phyloP scores from a whole-genome alignment of 352 stramenopile genomes.

The Phytophthora cactorum region DNA sequence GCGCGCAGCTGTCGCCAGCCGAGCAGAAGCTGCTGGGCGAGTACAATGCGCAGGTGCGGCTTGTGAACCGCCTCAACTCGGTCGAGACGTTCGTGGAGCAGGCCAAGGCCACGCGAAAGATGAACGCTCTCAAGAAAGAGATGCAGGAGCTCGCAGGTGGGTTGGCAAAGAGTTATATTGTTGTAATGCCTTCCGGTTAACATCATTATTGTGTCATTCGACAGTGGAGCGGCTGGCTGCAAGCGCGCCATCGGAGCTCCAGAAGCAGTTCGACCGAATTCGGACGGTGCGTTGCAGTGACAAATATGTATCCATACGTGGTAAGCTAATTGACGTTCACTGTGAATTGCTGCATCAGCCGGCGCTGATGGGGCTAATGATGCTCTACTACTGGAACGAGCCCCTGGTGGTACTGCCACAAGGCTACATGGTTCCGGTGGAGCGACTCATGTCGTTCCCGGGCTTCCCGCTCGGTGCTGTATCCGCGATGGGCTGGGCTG shows the following conservation, averaged over 20 bases:
- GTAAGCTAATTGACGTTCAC: neutral
- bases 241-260: conserved; percentile 65
- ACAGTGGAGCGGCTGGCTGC: conserved; percentile 73
- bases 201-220: conserved; percentile 12
- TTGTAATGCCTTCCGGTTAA: neutral
- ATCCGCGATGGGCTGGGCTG: conserved; percentile 78
- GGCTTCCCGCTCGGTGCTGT: conserved; percentile 78
- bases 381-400: conserved; percentile 81
- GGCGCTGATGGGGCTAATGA: conserved; percentile 54
- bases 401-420: conserved; percentile 75
- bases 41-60: conserved; percentile 81
- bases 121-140: conserved; percentile 88
- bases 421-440: conserved; percentile 78
- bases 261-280: conserved; percentile 79
- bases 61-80: conserved; percentile 87
- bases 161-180: conserved; percentile 1
- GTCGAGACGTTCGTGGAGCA: conserved; percentile 91
- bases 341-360: conserved; percentile 42
- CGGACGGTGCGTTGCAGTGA: conserved; percentile 57
- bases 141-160: conserved; percentile 81
- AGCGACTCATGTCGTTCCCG: conserved; percentile 78
- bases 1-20: conserved; percentile 54
- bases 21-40: conserved; percentile 64
- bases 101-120: conserved; percentile 84
- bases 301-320: neutral